Conservation (phyloP, 495 filamentous ascomycete genomes). For the Tirmania nivea region DNA sequence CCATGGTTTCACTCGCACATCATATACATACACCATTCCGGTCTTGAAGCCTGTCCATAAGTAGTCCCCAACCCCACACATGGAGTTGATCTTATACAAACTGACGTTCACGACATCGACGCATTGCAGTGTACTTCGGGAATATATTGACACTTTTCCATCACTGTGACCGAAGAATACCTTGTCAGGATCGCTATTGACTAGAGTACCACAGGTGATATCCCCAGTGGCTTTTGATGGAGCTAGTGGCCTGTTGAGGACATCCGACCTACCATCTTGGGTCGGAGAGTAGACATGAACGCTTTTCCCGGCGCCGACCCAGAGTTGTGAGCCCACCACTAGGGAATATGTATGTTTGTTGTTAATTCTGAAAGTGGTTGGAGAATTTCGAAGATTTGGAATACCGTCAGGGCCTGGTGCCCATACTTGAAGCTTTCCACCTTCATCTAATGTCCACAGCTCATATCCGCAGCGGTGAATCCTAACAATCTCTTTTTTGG, state of each 20-base stretch:
- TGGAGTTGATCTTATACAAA: constrained; percentile 82
- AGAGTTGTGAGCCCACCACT: constrained; percentile 54
- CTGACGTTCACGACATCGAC: constrained; percentile 61
- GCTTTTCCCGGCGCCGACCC: constrained; percentile 75
- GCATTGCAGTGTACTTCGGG: constrained; percentile 48
- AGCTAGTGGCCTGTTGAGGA: constrained; percentile 43
- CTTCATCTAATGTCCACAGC: constrained; percentile 87
- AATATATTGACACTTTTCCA: constrained; percentile 86
- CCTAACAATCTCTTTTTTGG: constrained; percentile 60
- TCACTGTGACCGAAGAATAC: constrained; percentile 84
- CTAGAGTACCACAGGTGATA: constrained; percentile 63
- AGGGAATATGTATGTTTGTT: constrained; percentile 77
- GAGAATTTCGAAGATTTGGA: constrained; percentile 47
- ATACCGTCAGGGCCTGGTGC: constrained; percentile 50
- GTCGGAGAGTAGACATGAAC: constrained; percentile 62
- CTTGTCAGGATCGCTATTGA: constrained; percentile 51
- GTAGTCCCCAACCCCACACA: constrained; percentile 60
- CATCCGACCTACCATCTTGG: constrained; percentile 38
- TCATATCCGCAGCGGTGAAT: constrained; percentile 72
- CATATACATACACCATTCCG: constrained; percentile 88
- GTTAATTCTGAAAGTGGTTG: constrained; percentile 43
- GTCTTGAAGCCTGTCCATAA: constrained; percentile 91
- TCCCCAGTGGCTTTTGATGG: constrained; percentile 44
- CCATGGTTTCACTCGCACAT: constrained; percentile 65
- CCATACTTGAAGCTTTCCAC: constrained; percentile 77